These are phyloP conservation scores for Pseudopithomyces chartarum DNA, from an alignment of 2,329 filamentous ascomycete species.

Conservation along the genomic window DNA sequence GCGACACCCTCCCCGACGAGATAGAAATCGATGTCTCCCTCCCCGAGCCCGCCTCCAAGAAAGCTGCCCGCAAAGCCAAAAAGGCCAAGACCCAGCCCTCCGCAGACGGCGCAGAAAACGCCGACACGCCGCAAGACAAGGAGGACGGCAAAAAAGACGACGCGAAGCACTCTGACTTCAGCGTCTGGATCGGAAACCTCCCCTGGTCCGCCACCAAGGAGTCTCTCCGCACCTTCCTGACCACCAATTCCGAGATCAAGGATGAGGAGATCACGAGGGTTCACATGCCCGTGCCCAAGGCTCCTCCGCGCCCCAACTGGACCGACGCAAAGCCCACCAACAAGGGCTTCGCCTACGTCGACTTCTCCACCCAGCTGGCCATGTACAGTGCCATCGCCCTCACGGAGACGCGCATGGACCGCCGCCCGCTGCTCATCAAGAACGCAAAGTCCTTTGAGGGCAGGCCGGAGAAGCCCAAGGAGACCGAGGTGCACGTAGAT, in stretches of 20 bases:
- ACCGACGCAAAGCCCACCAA: conserved; percentile 66
- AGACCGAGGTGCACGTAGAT: conserved; percentile 33
- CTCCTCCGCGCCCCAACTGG: conserved; percentile 40
- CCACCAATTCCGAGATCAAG: conserved; percentile 63
- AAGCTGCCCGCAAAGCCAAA: conserved; percentile 85
- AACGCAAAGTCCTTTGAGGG: conserved; percentile 88
- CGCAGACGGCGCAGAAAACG: conserved; percentile 13
- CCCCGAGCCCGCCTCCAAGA: conserved; percentile 96
- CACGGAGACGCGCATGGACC: conserved; percentile 79
- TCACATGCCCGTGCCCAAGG: conserved; percentile 69
- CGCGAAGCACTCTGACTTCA: conserved; percentile 72
- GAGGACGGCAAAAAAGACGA: conserved; percentile 40
- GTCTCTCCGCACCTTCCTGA: conserved; percentile 80
- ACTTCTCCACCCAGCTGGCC: conserved; percentile 73
- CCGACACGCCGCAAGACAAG: conserved; percentile 40
- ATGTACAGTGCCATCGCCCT: conserved; percentile 80
- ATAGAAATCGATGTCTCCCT: conserved; percentile 87
- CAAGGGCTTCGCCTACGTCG: conserved; percentile 95
- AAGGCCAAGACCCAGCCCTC: conserved; percentile 67
- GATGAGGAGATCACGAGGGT: conserved; percentile 80
- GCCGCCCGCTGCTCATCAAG: conserved; percentile 89
- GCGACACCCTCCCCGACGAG: conserved; percentile 64
- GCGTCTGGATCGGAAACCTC: conserved; percentile 96
- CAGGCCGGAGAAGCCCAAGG: conserved; percentile 70
- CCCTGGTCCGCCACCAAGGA: conserved; percentile 78